Percentiles rank a stretch among this genome's conserved stretches.
These are phyloP conservation scores for Hymenoscyphus infarciens DNA, from an alignment of 2,329 filamentous ascomycete species.

Conservation along the genomic window DNA sequence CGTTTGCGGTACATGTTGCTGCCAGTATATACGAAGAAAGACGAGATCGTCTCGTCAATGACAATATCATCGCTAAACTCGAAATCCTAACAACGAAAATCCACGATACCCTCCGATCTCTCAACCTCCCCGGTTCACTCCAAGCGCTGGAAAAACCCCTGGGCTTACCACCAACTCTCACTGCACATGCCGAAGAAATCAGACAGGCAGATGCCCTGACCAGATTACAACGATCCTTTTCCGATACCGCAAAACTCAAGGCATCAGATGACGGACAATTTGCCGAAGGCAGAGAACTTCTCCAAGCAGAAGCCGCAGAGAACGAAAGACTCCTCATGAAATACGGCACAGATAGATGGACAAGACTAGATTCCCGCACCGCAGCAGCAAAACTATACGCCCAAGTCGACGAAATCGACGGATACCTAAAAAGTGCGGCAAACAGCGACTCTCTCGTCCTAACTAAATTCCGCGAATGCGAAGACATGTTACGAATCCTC, in stretches of 20 bases:
- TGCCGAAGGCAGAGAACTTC: slow-evolving; percentile 74
- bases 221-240: slow-evolving; percentile 72
- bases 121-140: slow-evolving; percentile 87
- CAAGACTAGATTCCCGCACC: slow-evolving; percentile 61
- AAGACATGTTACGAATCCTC: slow-evolving; percentile 71
- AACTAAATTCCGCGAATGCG: slow-evolving; percentile 73
- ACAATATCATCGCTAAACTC: slow-evolving; percentile 78
- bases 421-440: slow-evolving; percentile 73
- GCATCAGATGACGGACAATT: slow-evolving; percentile 73
- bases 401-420: slow-evolving; percentile 65
- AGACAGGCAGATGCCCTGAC: slow-evolving; percentile 84
- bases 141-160: slow-evolving; percentile 94
- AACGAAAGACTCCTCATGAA: slow-evolving; percentile 72
- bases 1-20: slow-evolving; percentile 91
- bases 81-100: slow-evolving; percentile 77
- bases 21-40: slow-evolving; percentile 94
- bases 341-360: slow-evolving; percentile 86
- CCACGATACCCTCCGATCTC: slow-evolving; percentile 72
- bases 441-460: slow-evolving; percentile 61
- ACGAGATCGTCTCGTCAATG: slow-evolving; percentile 84
- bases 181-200: slow-evolving; percentile 91
- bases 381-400: slow-evolving; percentile 50
- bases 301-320: slow-evolving; percentile 78
- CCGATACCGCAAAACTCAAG: slow-evolving; percentile 88
- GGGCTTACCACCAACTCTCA: slow-evolving; percentile 77